A percentile compares a stretch with the other conserved stretches of the same genome.
Conservation (phyloP, 352 stramenopile genomes). For the Plasmopara halstedii region DNA sequence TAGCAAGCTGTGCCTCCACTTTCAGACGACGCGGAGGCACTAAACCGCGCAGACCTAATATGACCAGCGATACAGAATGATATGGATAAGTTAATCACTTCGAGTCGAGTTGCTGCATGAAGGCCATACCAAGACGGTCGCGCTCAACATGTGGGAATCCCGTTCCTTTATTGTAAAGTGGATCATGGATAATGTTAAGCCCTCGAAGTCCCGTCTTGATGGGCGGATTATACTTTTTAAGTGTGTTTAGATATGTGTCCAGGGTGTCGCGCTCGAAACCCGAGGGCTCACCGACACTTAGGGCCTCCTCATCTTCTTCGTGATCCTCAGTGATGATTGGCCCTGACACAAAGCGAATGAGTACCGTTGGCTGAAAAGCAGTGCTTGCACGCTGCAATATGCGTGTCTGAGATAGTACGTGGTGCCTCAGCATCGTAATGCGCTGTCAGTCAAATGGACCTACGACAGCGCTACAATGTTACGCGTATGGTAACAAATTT, state of each 20-base stretch:
- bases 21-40: slow-evolving; percentile 68
- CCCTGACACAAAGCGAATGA: slow-evolving; percentile 18
- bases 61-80: no score
- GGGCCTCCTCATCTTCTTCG: slow-evolving; percentile 31
- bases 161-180: slow-evolving; percentile 86
- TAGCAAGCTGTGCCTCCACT: slow-evolving; percentile 64
- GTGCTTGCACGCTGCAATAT: not conserved
- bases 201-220: slow-evolving; percentile 70
- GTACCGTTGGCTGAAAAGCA: not conserved
- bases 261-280: slow-evolving; percentile 37
- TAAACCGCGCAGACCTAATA: slow-evolving; percentile 64
- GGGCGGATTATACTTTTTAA: slow-evolving; percentile 76
- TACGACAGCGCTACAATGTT: no score
- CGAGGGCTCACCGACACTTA: slow-evolving; percentile 15
- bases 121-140: slow-evolving; percentile 61
- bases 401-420: no score
- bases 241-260: slow-evolving; percentile 41
- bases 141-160: slow-evolving; percentile 80
- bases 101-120: not conserved
- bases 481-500: no score
- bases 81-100: not conserved
- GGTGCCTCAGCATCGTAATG: not conserved
- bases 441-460: not conserved
- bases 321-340: slow-evolving; percentile 24
- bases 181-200: slow-evolving; percentile 78